phyloP scores from a whole-genome alignment of 768 basidiomycete species.

The Termitomyces sp. region DNA sequence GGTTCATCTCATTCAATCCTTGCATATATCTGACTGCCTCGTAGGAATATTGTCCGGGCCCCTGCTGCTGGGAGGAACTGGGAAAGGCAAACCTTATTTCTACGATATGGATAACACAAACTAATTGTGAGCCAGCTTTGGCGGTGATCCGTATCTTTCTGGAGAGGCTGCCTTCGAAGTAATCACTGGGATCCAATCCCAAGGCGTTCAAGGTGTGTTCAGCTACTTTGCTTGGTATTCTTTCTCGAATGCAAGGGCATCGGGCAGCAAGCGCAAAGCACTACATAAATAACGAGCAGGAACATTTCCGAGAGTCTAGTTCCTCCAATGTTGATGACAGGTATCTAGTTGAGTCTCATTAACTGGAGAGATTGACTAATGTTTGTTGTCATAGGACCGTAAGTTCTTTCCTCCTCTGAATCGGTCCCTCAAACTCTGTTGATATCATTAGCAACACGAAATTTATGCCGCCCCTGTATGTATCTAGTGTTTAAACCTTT shows the following conservation, averaged over 20 bases:
- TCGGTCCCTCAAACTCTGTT: not conserved
- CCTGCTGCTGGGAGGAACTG: slow-evolving; percentile 46
- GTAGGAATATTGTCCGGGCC: slow-evolving; percentile 38
- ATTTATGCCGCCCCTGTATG: slow-evolving; percentile 48
- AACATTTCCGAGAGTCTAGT: slow-evolving; percentile 37
- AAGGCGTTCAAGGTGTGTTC: slow-evolving; percentile 39
- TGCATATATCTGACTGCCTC: not conserved
- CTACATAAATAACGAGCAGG: slow-evolving; percentile 44
- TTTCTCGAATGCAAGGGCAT: not conserved
- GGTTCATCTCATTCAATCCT: slow-evolving; percentile 4
- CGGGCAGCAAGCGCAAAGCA: slow-evolving; percentile 34
- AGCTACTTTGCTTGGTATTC: not conserved
- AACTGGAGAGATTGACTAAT: not conserved
- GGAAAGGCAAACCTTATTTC: slow-evolving; percentile 34
- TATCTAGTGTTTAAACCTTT: not conserved
- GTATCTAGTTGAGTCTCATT: slow-evolving; percentile 15
- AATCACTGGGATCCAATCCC: slow-evolving; percentile 43
- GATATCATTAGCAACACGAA: slow-evolving; percentile 39
- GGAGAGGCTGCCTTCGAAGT: slow-evolving; percentile 52
- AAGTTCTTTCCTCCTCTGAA: slow-evolving; percentile 4
- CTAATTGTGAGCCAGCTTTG: slow-evolving; percentile 26
- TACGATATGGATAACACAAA: not conserved
- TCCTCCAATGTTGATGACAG: slow-evolving; percentile 40
- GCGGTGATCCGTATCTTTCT: slow-evolving; percentile 47
- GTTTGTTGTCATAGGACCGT: slow-evolving; percentile 24